Evolutionary conservation across 176 grass and related monocot species (phyloP).

Genomic region (Elaeis guineensis): DNA sequence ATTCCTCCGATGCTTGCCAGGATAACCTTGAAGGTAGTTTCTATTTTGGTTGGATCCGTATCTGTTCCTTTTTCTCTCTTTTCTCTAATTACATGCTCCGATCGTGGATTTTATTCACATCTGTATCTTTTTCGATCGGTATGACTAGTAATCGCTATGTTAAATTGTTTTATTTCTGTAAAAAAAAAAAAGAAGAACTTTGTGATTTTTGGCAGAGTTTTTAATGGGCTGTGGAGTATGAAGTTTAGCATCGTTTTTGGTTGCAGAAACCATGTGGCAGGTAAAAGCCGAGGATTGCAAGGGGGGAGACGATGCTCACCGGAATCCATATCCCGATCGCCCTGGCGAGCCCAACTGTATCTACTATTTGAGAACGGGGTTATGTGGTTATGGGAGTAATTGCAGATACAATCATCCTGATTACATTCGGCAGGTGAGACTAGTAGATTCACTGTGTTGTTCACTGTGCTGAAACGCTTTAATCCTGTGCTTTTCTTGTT

Average conservation of each 20-base stretch:
- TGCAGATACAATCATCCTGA: conserved; percentile 22
- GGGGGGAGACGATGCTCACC: background rate
- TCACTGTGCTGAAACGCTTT: no score
- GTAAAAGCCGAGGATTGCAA: conserved; percentile 6
- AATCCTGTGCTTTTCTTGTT: no score
- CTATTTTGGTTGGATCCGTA: background rate
- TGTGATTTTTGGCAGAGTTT: no score
- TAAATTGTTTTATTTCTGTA: no score
- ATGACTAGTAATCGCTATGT: no score
- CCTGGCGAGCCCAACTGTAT: conserved; percentile 18
- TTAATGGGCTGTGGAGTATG: no score
- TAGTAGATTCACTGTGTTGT: background rate
- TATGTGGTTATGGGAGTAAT: conserved; percentile 14
- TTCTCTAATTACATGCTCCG: background rate
- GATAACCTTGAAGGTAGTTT: conserved; percentile 13
- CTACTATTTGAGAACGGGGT: conserved; percentile 9
- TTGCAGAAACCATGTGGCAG: conserved; percentile 13
- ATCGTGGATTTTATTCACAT: background rate
- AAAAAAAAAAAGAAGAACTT: no score
- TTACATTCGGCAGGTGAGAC: background rate
- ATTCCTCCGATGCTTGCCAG: background rate
- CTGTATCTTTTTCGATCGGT: background rate
- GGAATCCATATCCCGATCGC: conserved; percentile 13
- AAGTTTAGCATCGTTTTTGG: background rate
- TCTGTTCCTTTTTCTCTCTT: background rate